Base-by-base conservation (phyloP, 2,329 filamentous ascomycete species). In the Dactylella cylindrospora region DNA sequence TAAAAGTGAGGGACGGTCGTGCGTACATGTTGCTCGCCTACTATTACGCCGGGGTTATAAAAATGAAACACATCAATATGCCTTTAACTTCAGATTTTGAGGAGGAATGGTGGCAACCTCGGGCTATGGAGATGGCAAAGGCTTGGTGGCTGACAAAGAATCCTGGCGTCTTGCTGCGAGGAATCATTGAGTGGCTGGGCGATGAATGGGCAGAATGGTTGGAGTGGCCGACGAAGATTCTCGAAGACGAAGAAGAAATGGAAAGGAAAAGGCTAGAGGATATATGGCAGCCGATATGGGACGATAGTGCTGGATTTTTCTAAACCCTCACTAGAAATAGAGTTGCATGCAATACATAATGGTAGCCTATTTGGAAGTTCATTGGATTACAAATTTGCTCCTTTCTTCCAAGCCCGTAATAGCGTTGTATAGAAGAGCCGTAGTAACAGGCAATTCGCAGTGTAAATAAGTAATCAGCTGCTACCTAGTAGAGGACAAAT, bases 91-190 rank as follows among this genome's bases (percentile, higher is more conserved):
- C 2, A 22, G 1, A 5, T 49, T 3, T 38, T 53, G 8, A 22
- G 25, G 2, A 12, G n/a, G 1, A 32, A 31, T 19, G 13, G 12
- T 7, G 9, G 3, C 13, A 28, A 4, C 39, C 29, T 1, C 25
- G n/a, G 7, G 12, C 33, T 8, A 44, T 39, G 2, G 47, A 61
- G 41, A 35, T 32, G 4, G 1, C 53, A n/a, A 52, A 32, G 10
- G 43, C 28, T 2, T 61, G 55, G 55, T 61, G 55, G 55, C 9
- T 61, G 43, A 36, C 49, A 29, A 53, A 49, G 19, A 61, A 53
- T 20, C 41, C 41, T 3, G 17, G 47, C 20, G 6, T 61, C n/a
- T 2, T 61, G 26, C 31, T 61, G 5, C 17, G 55, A 7, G 40
- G 41, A 19, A 53, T 61, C 17, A 31, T 61, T 15, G 47, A 61